Conservation (phyloP, 2,329 filamentous ascomycete species). For the Ophiostoma pallidulum region DNA sequence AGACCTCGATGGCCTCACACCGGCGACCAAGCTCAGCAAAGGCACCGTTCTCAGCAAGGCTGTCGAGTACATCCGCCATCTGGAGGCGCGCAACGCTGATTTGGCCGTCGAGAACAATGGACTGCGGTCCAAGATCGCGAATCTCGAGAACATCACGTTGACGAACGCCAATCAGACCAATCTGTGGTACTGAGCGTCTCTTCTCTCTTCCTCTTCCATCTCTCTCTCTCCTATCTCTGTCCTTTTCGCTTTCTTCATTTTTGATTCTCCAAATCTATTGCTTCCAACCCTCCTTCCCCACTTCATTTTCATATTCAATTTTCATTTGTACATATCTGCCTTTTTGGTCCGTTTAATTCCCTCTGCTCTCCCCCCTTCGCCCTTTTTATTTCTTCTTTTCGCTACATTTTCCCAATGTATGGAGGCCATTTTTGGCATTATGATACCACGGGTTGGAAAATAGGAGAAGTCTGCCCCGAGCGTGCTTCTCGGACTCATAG, state of each 20-base stretch:
- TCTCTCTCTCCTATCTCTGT: neutral
- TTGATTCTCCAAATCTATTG: too few relatives aligned
- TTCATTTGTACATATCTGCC: neutral
- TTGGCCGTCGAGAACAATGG: constrained; percentile 37
- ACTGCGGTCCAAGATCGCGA: constrained; percentile 28
- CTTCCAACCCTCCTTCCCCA: too few relatives aligned
- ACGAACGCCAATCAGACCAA: constrained; percentile 16
- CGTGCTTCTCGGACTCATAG: neutral
- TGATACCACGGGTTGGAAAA: constrained; percentile 7
- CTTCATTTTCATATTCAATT: neutral
- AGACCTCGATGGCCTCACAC: constrained; percentile 28
- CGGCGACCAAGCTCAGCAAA: constrained; percentile 35
- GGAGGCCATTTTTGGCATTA: constrained; percentile 2
- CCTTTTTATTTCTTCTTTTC: neutral
- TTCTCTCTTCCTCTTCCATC: neutral
- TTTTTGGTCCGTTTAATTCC: neutral
- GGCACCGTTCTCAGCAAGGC: constrained; percentile 33
- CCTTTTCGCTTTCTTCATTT: neutral
- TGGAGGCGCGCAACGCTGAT: constrained; percentile 27
- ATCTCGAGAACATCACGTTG: constrained; percentile 26
- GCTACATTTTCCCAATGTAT: too few relatives aligned
- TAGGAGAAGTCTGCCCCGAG: neutral
- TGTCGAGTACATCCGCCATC: constrained; percentile 28
- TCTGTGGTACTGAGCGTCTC: constrained; percentile 16
- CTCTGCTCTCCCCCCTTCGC: neutral